Evolutionary conservation across 306 rosid genomes (phyloP).

Genomic region (Prunus salicina): DNA sequence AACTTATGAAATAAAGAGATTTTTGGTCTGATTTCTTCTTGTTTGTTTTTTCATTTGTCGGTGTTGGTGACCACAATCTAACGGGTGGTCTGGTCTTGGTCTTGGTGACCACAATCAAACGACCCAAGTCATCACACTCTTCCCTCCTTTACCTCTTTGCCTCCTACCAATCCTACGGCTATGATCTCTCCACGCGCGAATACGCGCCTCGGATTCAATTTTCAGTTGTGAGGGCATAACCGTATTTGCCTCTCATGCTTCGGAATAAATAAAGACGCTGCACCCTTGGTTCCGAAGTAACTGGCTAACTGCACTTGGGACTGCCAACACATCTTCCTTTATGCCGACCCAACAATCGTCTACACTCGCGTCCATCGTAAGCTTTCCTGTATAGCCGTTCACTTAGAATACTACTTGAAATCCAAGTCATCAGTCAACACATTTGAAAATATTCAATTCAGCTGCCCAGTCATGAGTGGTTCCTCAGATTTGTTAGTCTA

Average conservation of each 20-base stretch:
- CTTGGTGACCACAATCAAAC: not conserved
- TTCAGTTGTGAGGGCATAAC: not conserved
- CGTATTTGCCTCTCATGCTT: conserved; percentile 37
- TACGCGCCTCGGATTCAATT: conserved; percentile 6
- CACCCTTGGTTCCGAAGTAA: conserved; percentile 61
- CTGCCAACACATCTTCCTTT: conserved; percentile 36
- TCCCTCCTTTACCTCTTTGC: not conserved
- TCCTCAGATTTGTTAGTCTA: accelerated
- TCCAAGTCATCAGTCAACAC: not conserved
- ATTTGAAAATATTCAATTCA: too few relatives aligned
- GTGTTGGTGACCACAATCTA: not conserved
- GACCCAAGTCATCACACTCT: not conserved
- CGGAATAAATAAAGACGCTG: conserved; percentile 53
- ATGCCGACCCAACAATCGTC: conserved; percentile 5
- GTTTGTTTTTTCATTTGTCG: not conserved
- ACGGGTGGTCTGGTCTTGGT: not conserved
- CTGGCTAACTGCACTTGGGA: conserved; percentile 41
- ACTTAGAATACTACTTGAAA: not conserved
- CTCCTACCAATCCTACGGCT: conserved; percentile 2
- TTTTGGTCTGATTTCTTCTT: not conserved
- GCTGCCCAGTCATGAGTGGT: accelerated
- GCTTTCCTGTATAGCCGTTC: not conserved
- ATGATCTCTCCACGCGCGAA: not conserved
- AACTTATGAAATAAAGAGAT: not conserved
- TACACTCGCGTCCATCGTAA: not conserved